Evolutionary conservation across 2,329 filamentous ascomycete species (phyloP).

Genomic region (Truncatella angustata): DNA sequence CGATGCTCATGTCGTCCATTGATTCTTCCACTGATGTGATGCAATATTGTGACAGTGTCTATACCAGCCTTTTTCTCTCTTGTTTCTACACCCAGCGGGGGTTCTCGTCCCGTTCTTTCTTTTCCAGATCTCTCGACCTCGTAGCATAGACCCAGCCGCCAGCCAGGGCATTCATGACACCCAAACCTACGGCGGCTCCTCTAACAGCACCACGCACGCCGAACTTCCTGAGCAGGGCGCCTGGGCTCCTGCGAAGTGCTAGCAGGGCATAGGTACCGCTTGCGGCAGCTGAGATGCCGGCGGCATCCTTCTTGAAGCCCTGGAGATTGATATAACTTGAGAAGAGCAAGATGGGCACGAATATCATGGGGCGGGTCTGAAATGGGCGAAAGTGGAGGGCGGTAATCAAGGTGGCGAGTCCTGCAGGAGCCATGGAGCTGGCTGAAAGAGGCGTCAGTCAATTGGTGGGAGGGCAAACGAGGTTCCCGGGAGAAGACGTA

Average conservation of each 20-base stretch:
- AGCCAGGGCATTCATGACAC: conserved; percentile 44
- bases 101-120: conserved; percentile 43
- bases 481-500: no score
- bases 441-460: conserved; percentile 32
- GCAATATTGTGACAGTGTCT: background rate
- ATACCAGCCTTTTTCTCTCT: conserved; percentile 17
- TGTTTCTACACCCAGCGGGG: conserved; percentile 45
- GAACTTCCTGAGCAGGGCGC: conserved; percentile 37
- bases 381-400: conserved; percentile 56
- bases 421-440: conserved; percentile 52
- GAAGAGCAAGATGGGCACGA: conserved; percentile 53
- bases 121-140: conserved; percentile 50
- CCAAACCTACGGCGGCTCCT: conserved; percentile 48
- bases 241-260: conserved; percentile 44
- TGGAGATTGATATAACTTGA: conserved; percentile 59
- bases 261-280: conserved; percentile 57
- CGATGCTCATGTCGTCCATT: background rate
- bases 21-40: background rate
- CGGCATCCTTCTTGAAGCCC: conserved; percentile 56
- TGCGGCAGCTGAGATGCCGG: conserved; percentile 54
- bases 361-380: conserved; percentile 47
- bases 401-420: conserved; percentile 54
- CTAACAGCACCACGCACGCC: conserved; percentile 49
- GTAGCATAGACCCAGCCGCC: conserved; percentile 52
- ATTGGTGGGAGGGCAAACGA: background rate